Percentiles rank a stretch among this genome's conserved stretches.
phyloP scores from a whole-genome alignment of 2,329 filamentous ascomycete species.

The Fusarium oligoseptatum region DNA sequence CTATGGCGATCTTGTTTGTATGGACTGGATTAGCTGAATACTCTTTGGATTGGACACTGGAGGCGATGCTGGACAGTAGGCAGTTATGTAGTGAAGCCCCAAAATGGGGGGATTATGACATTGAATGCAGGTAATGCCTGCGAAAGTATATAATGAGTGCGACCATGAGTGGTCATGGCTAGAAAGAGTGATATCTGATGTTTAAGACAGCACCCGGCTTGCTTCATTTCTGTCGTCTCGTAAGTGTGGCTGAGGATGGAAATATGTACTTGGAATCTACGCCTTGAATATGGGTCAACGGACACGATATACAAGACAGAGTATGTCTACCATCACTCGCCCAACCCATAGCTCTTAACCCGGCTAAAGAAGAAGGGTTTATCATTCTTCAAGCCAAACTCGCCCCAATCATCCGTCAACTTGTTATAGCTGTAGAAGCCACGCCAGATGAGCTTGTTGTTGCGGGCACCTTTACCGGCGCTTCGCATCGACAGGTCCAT shows the following conservation, averaged over 20 bases:
- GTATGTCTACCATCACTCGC: constrained; percentile 47
- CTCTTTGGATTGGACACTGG: constrained; percentile 9
- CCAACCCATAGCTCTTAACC: constrained; percentile 71
- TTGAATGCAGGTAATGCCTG: background rate
- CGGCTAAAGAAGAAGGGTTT: constrained; percentile 77
- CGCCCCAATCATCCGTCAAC: constrained; percentile 89
- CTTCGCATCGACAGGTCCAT: constrained; percentile 82
- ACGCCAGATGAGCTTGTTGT: constrained; percentile 91
- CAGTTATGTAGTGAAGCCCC: background rate
- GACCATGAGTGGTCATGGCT: background rate
- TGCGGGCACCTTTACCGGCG: constrained; percentile 74
- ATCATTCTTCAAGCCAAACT: constrained; percentile 76
- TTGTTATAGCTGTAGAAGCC: constrained; percentile 93
- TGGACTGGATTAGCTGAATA: background rate
- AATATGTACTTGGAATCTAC: background rate
- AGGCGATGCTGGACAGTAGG: background rate
- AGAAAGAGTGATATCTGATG: background rate
- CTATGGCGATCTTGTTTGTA: constrained; percentile 16
- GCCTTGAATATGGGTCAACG: background rate
- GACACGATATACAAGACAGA: background rate
- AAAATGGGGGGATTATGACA: background rate
- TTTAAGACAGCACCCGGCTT: background rate
- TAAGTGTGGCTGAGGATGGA: background rate
- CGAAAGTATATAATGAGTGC: background rate
- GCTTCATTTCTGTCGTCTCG: background rate